Evolutionary conservation across 129 eudicot species (phyloP).

Genomic region (Silybum marianum): DNA sequence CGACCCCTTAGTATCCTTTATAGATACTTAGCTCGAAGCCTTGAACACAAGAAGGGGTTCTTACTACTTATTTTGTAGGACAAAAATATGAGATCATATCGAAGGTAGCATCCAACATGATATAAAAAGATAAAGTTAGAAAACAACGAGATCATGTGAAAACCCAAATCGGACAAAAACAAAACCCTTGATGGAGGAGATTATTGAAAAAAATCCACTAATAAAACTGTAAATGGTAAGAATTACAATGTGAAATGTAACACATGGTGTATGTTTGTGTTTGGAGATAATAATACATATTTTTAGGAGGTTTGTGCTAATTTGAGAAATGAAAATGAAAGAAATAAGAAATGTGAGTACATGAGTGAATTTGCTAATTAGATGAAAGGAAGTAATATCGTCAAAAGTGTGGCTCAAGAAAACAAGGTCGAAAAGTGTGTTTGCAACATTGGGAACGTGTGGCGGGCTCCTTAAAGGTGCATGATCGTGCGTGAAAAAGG

Average conservation of each 20-base stretch:
- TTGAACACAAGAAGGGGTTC: not conserved
- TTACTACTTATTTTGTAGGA: too few species aligned
- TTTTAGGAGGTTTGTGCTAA: not conserved
- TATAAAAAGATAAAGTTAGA: not conserved
- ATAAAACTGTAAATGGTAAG: not conserved
- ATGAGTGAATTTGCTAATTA: not conserved
- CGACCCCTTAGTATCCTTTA: not conserved
- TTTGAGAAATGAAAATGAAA: not conserved
- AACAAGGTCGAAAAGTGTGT: not conserved
- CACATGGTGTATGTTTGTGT: too few species aligned
- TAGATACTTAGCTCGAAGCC: not conserved
- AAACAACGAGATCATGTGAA: not conserved
- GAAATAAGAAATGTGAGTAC: not conserved
- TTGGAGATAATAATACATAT: not conserved
- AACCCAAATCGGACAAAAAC: not conserved
- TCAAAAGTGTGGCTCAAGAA: not conserved
- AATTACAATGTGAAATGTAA: too few species aligned
- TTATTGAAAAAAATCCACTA: too few species aligned
- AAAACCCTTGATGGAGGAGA: not conserved
- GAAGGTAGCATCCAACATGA: not conserved
- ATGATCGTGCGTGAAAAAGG: not conserved
- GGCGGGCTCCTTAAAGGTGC: not conserved
- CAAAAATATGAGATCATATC: too few species aligned
- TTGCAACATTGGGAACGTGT: too few species aligned
- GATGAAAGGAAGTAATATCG: not conserved